These are phyloP conservation scores for Murraya koenigii DNA, from an alignment of 345 rosid genomes.

Conservation along the genomic window DNA sequence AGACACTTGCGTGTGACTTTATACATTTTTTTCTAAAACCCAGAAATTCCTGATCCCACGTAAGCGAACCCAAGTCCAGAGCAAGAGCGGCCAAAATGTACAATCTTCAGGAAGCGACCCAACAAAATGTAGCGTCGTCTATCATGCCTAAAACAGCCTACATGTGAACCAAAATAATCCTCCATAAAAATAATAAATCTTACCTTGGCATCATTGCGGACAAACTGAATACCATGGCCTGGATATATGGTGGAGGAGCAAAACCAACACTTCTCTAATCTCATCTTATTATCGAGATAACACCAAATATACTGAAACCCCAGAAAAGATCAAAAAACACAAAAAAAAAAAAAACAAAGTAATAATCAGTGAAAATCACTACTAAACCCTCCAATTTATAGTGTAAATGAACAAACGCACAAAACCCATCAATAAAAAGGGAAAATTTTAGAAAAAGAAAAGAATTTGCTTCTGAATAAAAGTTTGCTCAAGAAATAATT, in stretches of 20 bases:
- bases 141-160: neutral
- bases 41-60: neutral
- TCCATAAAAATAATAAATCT: neutral
- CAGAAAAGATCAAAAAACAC: neutral
- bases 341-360: neutral
- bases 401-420: neutral
- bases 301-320: neutral
- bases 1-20: neutral
- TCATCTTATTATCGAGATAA: conserved; percentile 42
- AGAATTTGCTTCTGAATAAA: neutral
- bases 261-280: conserved; percentile 93
- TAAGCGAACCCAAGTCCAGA: neutral
- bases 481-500: neutral
- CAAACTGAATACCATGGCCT: conserved; percentile 85
- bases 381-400: neutral
- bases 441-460: too few species aligned
- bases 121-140: neutral
- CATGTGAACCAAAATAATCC: neutral
- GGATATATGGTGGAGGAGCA: conserved; percentile 91
- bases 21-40: neutral
- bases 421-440: neutral
- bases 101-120: neutral
- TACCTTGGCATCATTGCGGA: conserved; percentile 88
- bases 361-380: neutral
- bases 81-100: neutral